Conservation (phyloP, 345 rosid species). For the Gossypium australe region DNA sequence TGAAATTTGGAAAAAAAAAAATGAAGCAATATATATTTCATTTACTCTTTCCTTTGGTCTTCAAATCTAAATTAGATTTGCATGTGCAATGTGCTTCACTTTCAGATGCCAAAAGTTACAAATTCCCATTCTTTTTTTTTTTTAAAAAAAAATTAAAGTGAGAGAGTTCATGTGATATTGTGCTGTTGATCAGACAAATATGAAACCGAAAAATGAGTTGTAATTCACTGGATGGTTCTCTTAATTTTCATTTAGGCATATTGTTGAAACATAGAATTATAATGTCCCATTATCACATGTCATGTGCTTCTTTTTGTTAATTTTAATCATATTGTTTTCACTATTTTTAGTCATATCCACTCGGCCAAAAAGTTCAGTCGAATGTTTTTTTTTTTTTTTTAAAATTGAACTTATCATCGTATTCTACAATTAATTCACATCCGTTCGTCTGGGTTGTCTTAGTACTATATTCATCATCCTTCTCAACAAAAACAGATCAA, state of each 20-base stretch:
- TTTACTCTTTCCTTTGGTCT: too few species aligned
- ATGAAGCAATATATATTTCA: too few species aligned
- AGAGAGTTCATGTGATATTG: neutral
- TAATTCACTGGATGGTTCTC: neutral
- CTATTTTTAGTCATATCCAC: neutral
- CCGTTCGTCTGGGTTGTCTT: too few species aligned
- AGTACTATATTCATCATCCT: too few species aligned
- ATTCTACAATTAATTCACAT: too few species aligned
- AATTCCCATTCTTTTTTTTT: neutral
- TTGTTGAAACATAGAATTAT: neutral
- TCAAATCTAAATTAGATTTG: too few species aligned
- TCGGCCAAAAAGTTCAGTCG: neutral
- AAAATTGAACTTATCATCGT: too few species aligned
- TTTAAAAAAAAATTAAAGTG: too few species aligned
- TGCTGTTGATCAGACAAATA: neutral
- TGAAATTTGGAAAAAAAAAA: too few species aligned
- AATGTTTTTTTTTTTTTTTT: too few species aligned
- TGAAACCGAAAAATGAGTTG: constrained; percentile 3
- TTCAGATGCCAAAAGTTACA: neutral
- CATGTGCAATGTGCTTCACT: neutral
- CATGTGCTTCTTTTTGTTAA: neutral
- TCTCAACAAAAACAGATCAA: too few species aligned
- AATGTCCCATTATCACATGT: neutral
- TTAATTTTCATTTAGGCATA: neutral
- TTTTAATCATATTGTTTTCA: neutral